Base-by-base conservation (phyloP, 257 asterid species). In the Dorcoceras hygrometricum region DNA sequence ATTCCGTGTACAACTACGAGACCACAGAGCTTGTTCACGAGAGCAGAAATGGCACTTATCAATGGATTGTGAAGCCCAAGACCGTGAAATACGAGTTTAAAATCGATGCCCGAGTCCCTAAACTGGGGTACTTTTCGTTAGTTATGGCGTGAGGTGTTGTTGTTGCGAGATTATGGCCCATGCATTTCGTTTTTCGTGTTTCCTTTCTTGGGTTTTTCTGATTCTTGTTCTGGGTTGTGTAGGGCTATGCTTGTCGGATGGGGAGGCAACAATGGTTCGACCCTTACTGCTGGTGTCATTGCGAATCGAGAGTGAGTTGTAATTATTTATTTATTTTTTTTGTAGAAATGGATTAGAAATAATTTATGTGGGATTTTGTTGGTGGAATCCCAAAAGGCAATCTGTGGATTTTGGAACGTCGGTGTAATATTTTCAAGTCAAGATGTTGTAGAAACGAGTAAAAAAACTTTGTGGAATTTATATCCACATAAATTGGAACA, bases 171-270 rank as follows among this genome's bases (percentile, higher is more conserved):
- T 12, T 43, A 22, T 36, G 51, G 5, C n/a, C 68, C 61, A 19
- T 61, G 59, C 70, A 6, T 12, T 20, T 46, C 8, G 0, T 28
- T 10, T 8, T 16, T 19, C 56, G 2, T 22, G 1, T 2, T 1
- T 2, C 22, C 0, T 28, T 20, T 20, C 2, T n/a, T 14, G 9
- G 16, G 56, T 10, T 54, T 2, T 24, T 16, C 25, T 72, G 9
- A 2, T 26, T 34, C 23, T 66, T 57, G n/a, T 14, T 48, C 20
- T 53, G 50, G 18, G 23, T 53, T 18, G 68, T 60, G 23, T 62
- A 93, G 97, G 87, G 99, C 90, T 71, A 82, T 93, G 99, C 96
- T 93, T 74, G 97, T 93, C 50, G 99, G 99, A 56, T 93, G 99
- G 99, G 99, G 99, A 68, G 99, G 99, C n/a, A 93, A 93, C 88